phyloP scores from a whole-genome alignment of 306 rosid genomes.

The Citrullus mucosospermus region DNA sequence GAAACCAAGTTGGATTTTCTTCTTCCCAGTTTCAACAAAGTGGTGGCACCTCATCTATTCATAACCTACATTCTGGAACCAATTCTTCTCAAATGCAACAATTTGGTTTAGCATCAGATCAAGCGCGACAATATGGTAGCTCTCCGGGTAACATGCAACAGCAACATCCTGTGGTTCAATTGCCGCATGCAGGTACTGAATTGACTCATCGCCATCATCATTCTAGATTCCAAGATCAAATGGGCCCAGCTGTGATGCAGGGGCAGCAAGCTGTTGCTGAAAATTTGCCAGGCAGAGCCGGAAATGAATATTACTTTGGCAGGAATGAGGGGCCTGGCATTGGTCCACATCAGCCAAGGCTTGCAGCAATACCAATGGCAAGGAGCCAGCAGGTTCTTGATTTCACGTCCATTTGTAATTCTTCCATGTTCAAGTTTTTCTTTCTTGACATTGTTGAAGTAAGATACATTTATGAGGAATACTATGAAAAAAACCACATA shows the following conservation, averaged over 20 bases:
- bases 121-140: constrained; percentile 46
- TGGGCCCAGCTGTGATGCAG: constrained; percentile 47
- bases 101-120: constrained; percentile 42
- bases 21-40: constrained; percentile 63
- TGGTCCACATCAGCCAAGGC: constrained; percentile 63
- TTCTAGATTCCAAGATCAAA: constrained; percentile 56
- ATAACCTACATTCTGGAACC: constrained; percentile 38
- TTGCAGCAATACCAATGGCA: constrained; percentile 49
- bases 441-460: background rate
- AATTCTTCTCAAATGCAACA: constrained; percentile 43
- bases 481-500: background rate
- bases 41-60: constrained; percentile 34
- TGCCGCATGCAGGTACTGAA: constrained; percentile 51
- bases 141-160: constrained; percentile 41
- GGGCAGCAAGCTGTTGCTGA: constrained; percentile 55
- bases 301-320: constrained; percentile 51
- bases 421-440: background rate
- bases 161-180: constrained; percentile 40
- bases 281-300: constrained; percentile 41
- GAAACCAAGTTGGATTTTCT: constrained; percentile 60
- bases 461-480: background rate
- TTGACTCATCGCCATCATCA: constrained; percentile 39
- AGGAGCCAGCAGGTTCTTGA: constrained; percentile 60
- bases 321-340: constrained; percentile 40
- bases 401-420: background rate